Evolutionary conservation across 2,329 filamentous ascomycete species (phyloP), one percentile per base, ranked within the genome.

Genomic region (Monilinia polystroma): DNA sequence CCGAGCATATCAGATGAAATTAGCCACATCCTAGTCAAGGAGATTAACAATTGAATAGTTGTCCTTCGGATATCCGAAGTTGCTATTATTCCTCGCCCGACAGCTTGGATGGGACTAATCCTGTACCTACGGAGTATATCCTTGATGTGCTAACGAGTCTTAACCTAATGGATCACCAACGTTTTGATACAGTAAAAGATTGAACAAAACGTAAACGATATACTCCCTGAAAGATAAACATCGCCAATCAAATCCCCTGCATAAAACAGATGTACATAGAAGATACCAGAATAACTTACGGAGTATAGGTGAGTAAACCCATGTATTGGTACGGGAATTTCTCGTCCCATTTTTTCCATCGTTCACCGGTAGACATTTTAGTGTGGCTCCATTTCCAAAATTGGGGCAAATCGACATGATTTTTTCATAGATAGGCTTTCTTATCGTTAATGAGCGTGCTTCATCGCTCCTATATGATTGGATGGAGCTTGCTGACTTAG

Each of bases 381-480:
- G 4, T 14, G 14, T 60, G 45, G 45, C 29, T 8, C 45, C 58
- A 38, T 60, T 12, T 6, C 4, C n/a, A 38, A 23, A 38, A 60
- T 20, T 32, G 58, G 58, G 58, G 58, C 45, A 51, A 38, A 60
- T 45, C 20, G 57, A 49, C 35, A 29, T 49, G 43, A 29, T 10
- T 35, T 35, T 18, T 18, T 38, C 23, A 18, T 18, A 26, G 57
- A 60, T 60, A 51, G 45, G 29, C 45, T 23, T 38, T n/a, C 45
- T 60, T 41, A 60, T 60, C 58, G n/a, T 26, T 10, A 45, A 60
- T 38, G 29, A n/a, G 58, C 58, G 58, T 60, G 58, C 58, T 51
- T 51, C 58, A 60, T 60, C 29, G 23, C 4, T 6, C 8, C 10
- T 38, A 12, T 49, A 38, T 51, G 58, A 60, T 60, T 60, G 58